Evolutionary conservation across 2,329 filamentous ascomycete species (phyloP), one percentile per base, ranked within the genome.

Genomic region (Ceratocystiopsis sp.): DNA sequence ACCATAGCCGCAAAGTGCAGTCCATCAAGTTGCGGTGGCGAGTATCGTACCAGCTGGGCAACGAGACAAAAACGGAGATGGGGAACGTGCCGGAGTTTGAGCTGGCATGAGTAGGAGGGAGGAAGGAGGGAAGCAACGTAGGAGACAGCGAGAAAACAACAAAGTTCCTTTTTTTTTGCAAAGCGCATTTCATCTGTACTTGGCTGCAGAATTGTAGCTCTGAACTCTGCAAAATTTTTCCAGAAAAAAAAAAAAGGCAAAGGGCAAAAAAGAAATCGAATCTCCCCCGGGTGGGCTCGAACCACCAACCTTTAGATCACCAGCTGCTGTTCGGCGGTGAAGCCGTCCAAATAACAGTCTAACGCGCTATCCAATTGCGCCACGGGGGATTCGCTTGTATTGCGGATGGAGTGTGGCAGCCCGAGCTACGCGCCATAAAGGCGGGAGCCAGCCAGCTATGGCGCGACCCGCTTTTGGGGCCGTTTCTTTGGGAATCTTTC

Each of bases 1-100:
- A 85, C 52, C 64, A 63, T 48, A 68, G 51, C 19, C 61, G 75
- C 37, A 83, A 80, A 55, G 91, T 91, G 2, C 77, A 75, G 45
- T 71, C 68, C n/a, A 78, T 93, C 47, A 93, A 93, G 64, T 74
- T 98, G 62, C 70, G 91, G 49, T 98, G 87, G 84, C 84, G 84
- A 53, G 76, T 84, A 21, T 75, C 80, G 6, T 96, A 95, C 61
- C 75, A 73, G 54, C 58, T 91, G 13, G 80, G 74, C 29, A 42
- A 18, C 3, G 73, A 78, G 55, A 57, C 68, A 47, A 79, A 75
- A 57, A 79, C 80, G 46, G 85, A 95, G 62, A 84, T 80, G 65
- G 89, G 89, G 6, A 84, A 89, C 63, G 79, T 96, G 51, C 66
- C 81, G 12, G 77, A 84, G 49, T 73, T 95, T 55, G 79, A 78